Evolutionary conservation across 148 eudicot species (phyloP), one percentile per base, ranked within the genome.

Genomic region (Talinum fruticosum): DNA sequence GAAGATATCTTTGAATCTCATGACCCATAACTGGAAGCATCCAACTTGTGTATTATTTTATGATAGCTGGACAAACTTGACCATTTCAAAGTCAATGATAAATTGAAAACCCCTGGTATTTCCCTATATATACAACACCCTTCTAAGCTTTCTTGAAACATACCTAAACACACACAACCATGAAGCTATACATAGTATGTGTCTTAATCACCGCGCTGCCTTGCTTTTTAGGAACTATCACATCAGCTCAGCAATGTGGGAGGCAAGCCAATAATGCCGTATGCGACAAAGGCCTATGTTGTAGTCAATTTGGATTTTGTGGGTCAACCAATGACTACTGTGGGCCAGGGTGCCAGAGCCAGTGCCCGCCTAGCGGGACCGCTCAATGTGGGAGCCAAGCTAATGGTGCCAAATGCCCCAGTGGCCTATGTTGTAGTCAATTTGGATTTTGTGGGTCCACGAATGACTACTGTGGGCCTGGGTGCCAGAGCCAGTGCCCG

Each of bases 301-400:
- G 86, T 66, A 84, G 86, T 71, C 69, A 81, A 13, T 75, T 29
- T 34, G 86, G 86, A 13, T 84, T 57, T 62, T 84, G 86, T 16
- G 86, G 86, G 19, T 5, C 6, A 30, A 66, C 68, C 59, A 21
- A 15, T 1, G 32, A 30, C 1, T 84, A 84, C 44, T 84, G 86
- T 67, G 86, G 82, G 12, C 14, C 47, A 16, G 75, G 79, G 10
- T 84, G 86, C 49, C 82, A 84, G 61, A 81, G 86, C 71, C 84
- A 79, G 44, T 84, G 86, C 67, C 21, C 47, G 3, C 4, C 71
- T 21, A 73, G 72, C 1, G 14, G 72, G 1, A 66, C 80, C 26
- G n/a, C n/a, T n/a, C n/a, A n/a, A n/a, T n/a, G n/a, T n/a, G n/a
- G n/a, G n/a, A n/a, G n/a, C 1, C 83, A 83, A 73, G 85, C 78